Base-by-base conservation (phyloP, 139 green algal genomes). In the Chara braunii region DNA sequence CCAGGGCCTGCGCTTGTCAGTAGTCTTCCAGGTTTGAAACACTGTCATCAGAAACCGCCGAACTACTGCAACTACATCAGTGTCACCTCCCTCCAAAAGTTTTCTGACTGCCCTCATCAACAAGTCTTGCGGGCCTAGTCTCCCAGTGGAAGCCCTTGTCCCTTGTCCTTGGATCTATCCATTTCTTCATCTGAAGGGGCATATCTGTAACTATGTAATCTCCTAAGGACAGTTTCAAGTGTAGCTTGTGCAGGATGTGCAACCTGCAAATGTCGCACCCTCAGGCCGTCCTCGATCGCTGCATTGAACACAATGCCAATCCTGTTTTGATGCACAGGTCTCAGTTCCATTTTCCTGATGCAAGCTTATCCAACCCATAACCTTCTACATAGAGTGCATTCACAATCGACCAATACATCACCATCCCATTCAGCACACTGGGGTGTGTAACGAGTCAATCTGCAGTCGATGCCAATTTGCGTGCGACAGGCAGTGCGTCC, bases 351-450 rank as follows among this genome's bases (percentile, higher is more conserved):
- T 31, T 24, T 0, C 69, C 69, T 6, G 23, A 14, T 32, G 69
- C 69, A 60, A 78, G 78, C n/a, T 28, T 32, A 43, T 78, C 69
- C 2, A 78, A 53, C 8, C 51, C 69, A 34, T 77, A 70, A 22
- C 69, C 69, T 54, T 78, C 69, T 14, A 80, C 69, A 56, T 78
- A 78, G 5, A 77, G 28, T 31, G 29, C 28, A 68, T 79, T 79
- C 12, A 40, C 29, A n/a, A 79, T 65, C 23, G 68, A 51, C 69
- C 69, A 78, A 32, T 78, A 78, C 23, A 78, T 45, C 69, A 78
- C 78, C 14, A 68, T 68, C 6, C 69, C 69, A 35, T 78, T 78
- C 11, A 78, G 26, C 51, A 72, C 65, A 59, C 68, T 78, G 28
- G 69, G 69, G 51, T 78, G 69, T 5, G 69, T 79, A 30, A 78